A percentile compares a stretch with the other conserved stretches of the same genome.
Conservation (phyloP, 805 yeast genomes). For the fission yeast (Schizosaccharomyces pombe) region DNA sequence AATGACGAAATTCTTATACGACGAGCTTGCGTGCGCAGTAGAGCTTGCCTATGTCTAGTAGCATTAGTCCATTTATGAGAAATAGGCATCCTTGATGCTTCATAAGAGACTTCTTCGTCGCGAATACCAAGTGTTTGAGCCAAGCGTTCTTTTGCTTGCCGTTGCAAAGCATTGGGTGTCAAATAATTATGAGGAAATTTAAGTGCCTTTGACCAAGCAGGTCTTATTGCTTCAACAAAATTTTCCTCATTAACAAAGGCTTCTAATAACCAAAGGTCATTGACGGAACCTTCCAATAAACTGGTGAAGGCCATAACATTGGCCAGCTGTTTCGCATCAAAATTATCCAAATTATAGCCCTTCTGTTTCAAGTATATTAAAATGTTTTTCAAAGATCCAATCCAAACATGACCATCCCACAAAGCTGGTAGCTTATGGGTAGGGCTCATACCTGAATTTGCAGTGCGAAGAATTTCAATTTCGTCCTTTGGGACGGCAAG, state of each 20-base stretch:
- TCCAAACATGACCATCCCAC: not conserved
- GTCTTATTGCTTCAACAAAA: not conserved
- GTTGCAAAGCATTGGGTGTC: not conserved
- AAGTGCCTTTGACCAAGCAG: conserved; percentile 2
- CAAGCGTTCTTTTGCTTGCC: not conserved
- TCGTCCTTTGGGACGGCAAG: not conserved
- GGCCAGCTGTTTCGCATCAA: not conserved
- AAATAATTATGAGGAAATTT: not conserved
- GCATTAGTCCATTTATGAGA: not conserved
- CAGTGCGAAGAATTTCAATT: not conserved
- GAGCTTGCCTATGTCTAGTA: not conserved
- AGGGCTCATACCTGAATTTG: not conserved
- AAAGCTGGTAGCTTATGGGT: not conserved
- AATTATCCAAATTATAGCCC: not conserved
- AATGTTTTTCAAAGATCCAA: not conserved
- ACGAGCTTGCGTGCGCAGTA: not conserved
- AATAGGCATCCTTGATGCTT: not conserved
- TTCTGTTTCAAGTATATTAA: not conserved
- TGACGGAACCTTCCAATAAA: not conserved
- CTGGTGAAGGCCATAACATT: not conserved
- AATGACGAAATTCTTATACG: not conserved
- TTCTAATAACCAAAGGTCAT: not conserved
- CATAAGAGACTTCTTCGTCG: not conserved
- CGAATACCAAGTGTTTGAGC: not conserved
- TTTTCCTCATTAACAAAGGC: not conserved